Conservation (phyloP, 2,329 filamentous ascomycete species). For the Canariomyces notabilis region DNA sequence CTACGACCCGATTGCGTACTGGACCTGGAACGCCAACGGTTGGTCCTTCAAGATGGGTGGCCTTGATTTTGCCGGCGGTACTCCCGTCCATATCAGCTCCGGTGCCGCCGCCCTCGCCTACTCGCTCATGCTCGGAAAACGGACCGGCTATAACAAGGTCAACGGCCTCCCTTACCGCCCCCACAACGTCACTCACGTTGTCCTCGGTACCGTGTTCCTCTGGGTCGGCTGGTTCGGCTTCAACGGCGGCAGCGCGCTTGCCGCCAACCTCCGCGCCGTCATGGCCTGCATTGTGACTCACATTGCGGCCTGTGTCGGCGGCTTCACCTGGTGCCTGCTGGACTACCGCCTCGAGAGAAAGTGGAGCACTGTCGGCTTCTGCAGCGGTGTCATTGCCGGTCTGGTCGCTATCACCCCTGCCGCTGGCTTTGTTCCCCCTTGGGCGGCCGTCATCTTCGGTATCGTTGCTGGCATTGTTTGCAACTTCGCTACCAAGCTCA, state of each 20-base stretch:
- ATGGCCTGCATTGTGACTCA: constrained; percentile 90
- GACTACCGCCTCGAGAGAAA: constrained; percentile 90
- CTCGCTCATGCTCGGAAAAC: constrained; percentile 67
- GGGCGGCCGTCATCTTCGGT: constrained; percentile 55
- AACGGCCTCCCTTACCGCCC: constrained; percentile 62
- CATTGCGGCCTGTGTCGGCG: constrained; percentile 74
- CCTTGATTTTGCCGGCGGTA: constrained; percentile 70
- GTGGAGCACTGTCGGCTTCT: constrained; percentile 92
- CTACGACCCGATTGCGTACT: constrained; percentile 70
- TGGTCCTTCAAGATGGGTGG: constrained; percentile 66
- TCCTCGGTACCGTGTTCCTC: constrained; percentile 64
- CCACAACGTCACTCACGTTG: constrained; percentile 69
- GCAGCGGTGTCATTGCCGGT: constrained; percentile 80
- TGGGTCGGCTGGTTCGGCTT: constrained; percentile 98
- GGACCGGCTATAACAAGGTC: constrained; percentile 55
- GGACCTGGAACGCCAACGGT: constrained; percentile 71
- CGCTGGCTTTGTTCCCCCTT: constrained; percentile 71
- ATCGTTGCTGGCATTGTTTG: constrained; percentile 59
- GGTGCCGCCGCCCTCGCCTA: constrained; percentile 69
- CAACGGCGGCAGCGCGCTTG: constrained; percentile 79
- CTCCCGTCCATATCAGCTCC: constrained; percentile 69
- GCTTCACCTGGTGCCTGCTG: constrained; percentile 76
- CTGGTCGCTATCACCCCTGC: constrained; percentile 84
- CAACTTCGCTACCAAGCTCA: constrained; percentile 86
- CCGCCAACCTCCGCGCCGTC: constrained; percentile 78